These are phyloP conservation scores for Pseudisothecium myosuroides DNA, from an alignment of 225 moss, liverwort and hornwort genomes.

Conservation along the genomic window DNA sequence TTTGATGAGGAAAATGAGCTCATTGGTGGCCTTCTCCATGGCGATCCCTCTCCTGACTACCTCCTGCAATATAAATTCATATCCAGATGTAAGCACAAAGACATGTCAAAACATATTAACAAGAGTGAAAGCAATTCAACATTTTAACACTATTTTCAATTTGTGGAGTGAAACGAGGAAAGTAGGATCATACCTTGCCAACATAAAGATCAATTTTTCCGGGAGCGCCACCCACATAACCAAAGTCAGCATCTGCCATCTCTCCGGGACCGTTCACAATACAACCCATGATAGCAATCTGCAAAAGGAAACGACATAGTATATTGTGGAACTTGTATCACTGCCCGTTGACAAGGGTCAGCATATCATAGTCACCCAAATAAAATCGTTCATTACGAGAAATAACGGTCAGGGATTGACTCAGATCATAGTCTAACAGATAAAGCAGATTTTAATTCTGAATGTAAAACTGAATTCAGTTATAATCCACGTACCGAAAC, in stretches of 20 bases:
- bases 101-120: neutral
- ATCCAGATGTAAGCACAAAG: neutral
- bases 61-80: constrained; percentile 32
- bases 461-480: neutral
- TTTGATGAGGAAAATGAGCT: constrained; percentile 83
- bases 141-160: neutral
- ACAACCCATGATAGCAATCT: constrained; percentile 99
- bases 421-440: neutral
- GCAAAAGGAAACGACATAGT: neutral
- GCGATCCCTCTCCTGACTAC: constrained; percentile 82
- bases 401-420: neutral
- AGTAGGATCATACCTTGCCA: constrained; percentile 67
- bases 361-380: neutral
- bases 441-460: neutral
- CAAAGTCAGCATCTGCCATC: constrained; percentile 99
- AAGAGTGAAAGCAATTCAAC: neutral
- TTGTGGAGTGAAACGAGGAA: neutral
- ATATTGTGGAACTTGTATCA: neutral
- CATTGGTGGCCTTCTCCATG: constrained; percentile 72
- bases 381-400: neutral
- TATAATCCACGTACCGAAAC: constrained; percentile 57
- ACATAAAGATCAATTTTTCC: constrained; percentile 98
- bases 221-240: constrained; percentile 97
- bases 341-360: neutral
- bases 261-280: constrained; percentile 99